Evolutionary conservation across 2,329 filamentous ascomycete species (phyloP), one percentile per base, ranked within the genome.

Genomic region (Colletotrichum eleusines): DNA sequence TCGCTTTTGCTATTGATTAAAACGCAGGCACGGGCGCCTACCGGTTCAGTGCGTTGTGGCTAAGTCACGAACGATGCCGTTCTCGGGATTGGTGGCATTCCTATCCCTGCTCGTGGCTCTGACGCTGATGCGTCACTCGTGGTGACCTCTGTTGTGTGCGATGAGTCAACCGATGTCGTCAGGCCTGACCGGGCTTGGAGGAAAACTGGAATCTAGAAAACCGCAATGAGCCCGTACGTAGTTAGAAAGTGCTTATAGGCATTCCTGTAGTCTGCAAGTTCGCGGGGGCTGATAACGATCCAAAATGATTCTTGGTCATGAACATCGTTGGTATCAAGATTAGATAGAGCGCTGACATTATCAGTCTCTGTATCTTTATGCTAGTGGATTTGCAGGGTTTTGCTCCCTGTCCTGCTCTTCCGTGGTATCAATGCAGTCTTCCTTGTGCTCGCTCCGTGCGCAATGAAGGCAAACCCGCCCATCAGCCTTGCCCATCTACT

Each of bases 321-420:
- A 69, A 58, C 33, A 35, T 69, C 66, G 53, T 69, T 46, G 44
- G 53, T 69, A 65, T 69, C 57, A 69, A 69, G 51, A 65, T 53
- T 58, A 46, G 53, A 53, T 58, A 46, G 53, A 69, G 66, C 26
- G 38, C 44, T 53, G 54, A n/a, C 23, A 6, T 58, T 12, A n/a
- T 11, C 66, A 63, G 26, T 35, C 40, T 58, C 66, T 57, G 28
- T 33, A 51, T 65, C 61, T 69, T 53, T 59, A 48, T 46, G 61
- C 66, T 53, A 55, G 46, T 46, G 53, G 28, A 44, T 31, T 54
- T 58, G 66, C 28, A 53, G 35, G 7, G 20, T n/a, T 68, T 44
- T 28, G 44, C 11, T 28, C 23, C 48, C 20, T 35, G 33, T 20
- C 33, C 40, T 58, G 12, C n/a, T 57, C n/a, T 57, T 64, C 42